phyloP scores from a whole-genome alignment of 108 stramenopile species.

The Nannochloropsis oceanica region DNA sequence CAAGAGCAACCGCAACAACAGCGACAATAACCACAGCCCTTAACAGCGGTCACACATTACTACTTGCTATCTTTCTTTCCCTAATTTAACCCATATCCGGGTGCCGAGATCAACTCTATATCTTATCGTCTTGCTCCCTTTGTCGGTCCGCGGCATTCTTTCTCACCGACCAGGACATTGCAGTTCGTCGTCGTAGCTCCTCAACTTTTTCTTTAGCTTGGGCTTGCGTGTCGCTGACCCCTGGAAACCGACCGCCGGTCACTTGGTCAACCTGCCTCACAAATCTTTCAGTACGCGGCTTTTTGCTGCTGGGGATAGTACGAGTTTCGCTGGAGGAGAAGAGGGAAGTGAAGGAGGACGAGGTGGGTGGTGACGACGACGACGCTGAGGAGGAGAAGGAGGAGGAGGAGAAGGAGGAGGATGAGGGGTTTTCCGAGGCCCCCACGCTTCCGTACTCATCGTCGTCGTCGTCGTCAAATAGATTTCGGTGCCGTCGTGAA shows the following conservation, averaged over 20 bases:
- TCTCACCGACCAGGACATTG: neutral
- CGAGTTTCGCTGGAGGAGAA: no score
- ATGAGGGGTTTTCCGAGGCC: neutral
- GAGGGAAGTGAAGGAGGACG: neutral
- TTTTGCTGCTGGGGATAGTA: neutral
- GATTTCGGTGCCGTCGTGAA: neutral
- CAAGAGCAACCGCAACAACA: no score
- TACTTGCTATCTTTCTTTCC: no score
- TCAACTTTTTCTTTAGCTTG: neutral
- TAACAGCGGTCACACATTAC: no score
- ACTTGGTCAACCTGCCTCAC: neutral
- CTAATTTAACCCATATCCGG: no score
- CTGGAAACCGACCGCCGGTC: neutral
- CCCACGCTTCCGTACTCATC: neutral
- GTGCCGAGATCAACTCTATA: no score
- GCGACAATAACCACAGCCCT: no score
- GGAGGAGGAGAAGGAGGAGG: neutral
- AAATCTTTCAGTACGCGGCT: neutral
- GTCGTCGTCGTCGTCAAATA: neutral
- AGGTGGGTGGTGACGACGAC: neutral
- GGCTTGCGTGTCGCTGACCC: neutral
- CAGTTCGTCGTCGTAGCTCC: neutral
- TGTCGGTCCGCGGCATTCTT: neutral
- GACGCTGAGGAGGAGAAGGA: neutral
- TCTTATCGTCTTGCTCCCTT: neutral